These are phyloP conservation scores for Cyberlindnera mississippiensis DNA, from an alignment of 805 yeast species.

Conservation along the genomic window DNA sequence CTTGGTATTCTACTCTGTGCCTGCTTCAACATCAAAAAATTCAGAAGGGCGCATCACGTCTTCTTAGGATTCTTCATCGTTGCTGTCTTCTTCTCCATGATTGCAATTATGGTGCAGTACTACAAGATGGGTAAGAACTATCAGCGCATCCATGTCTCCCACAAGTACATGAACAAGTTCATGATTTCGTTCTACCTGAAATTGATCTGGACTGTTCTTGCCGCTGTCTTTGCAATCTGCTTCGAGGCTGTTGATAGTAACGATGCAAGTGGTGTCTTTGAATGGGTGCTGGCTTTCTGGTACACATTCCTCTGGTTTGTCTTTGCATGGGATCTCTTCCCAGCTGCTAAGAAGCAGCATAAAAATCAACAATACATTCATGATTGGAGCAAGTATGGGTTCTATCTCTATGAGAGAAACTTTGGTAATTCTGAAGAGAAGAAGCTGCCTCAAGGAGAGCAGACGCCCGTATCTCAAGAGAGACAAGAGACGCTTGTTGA, in stretches of 20 bases:
- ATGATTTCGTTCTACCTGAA: constrained; percentile 52
- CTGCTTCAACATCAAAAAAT: constrained; percentile 61
- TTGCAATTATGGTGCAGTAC: constrained; percentile 44
- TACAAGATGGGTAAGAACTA: constrained; percentile 43
- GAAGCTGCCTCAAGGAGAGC: background rate
- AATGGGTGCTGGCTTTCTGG: constrained; percentile 87
- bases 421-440: constrained; percentile 13
- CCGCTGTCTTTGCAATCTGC: constrained; percentile 62
- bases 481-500: constrained; percentile 8
- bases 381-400: constrained; percentile 24
- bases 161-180: constrained; percentile 37
- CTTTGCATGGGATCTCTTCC: constrained; percentile 66
- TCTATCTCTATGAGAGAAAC: constrained; percentile 22
- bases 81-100: constrained; percentile 51
- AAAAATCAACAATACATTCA: constrained; percentile 23
- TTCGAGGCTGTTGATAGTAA: constrained; percentile 48
- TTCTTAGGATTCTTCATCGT: constrained; percentile 75
- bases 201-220: constrained; percentile 59
- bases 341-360: constrained; percentile 44
- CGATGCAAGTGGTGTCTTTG: constrained; percentile 43
- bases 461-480: constrained; percentile 1
- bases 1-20: constrained; percentile 72
- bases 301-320: constrained; percentile 66
- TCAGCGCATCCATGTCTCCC: constrained; percentile 31
- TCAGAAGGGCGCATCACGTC: constrained; percentile 52